These are phyloP conservation scores for Kazachstania taianensis DNA, from an alignment of 805 yeast genomes.

Conservation along the genomic window DNA sequence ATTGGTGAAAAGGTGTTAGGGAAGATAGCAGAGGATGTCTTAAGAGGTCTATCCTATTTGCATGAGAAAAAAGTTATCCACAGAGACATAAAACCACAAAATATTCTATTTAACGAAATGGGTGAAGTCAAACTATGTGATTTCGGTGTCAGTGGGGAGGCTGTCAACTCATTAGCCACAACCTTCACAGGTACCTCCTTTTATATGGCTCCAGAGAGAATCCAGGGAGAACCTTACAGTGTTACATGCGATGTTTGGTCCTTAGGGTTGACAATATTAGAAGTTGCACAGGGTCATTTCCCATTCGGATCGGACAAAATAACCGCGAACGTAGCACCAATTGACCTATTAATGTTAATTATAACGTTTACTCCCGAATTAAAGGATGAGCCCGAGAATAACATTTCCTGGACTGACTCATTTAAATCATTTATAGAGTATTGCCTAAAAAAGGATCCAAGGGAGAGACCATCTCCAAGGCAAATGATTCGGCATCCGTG, in stretches of 20 bases:
- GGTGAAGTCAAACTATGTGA: constrained; percentile 93
- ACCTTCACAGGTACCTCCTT: constrained; percentile 96
- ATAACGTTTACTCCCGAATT: constrained; percentile 74
- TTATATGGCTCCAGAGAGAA: constrained; percentile 98
- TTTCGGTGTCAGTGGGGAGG: constrained; percentile 96
- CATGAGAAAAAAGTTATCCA: constrained; percentile 86
- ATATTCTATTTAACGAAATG: constrained; percentile 59
- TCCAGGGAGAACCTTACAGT: constrained; percentile 89
- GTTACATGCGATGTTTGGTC: constrained; percentile 98
- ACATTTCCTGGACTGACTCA: constrained; percentile 70
- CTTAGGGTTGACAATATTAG: constrained; percentile 79
- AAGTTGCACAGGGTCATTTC: constrained; percentile 86
- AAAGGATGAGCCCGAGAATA: constrained; percentile 64
- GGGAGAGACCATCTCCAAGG: constrained; percentile 79
- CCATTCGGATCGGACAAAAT: constrained; percentile 51
- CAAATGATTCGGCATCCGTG: constrained; percentile 94
- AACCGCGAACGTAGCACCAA: constrained; percentile 57
- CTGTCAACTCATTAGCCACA: constrained; percentile 87
- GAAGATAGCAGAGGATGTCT: constrained; percentile 76
- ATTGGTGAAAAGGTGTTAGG: constrained; percentile 91
- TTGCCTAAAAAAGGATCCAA: constrained; percentile 71
- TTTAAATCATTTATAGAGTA: constrained; percentile 75
- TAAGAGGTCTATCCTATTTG: constrained; percentile 75
- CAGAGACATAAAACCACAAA: constrained; percentile 93
- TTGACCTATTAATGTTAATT: constrained; percentile 73